Evolutionary conservation across 345 rosid genomes (phyloP), one percentile per base, ranked within the genome.

Genomic region (Mercurialis annua): DNA sequence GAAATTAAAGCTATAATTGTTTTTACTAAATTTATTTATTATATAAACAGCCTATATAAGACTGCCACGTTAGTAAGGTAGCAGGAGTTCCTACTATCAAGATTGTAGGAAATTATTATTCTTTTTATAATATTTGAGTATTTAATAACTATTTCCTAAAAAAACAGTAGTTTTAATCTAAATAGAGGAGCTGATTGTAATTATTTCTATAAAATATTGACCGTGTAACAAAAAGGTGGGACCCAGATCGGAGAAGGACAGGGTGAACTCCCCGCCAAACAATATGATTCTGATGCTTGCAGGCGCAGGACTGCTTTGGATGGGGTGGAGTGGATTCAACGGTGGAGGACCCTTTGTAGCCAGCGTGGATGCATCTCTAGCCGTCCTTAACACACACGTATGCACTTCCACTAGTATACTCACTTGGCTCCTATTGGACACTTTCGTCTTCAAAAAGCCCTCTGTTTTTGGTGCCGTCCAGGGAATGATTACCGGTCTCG

Each of bases 251-350:
- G 81, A 75, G 29, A 73, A 78, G 58, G 87, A 86, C 63, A 77
- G 81, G 40, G 77, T 69, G 42, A 65, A 44, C 47, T 76, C 30
- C 50, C 85, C 83, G 12, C 84, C 88, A 51, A 86, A 80, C 78
- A 77, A 80, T 66, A 48, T 80, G 16, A 69, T 83, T 10, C 60
- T 80, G 74, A 86, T 73, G 82, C 84, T 83, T 4, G 85, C 77
- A 0, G 88, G 86, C 4, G 86, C 85, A 8, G 88, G 85, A 10
- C 72, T 84, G n/a, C 73, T 86, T 2, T 82, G 88, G 86, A 75
- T 84, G 86, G 86, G 86, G 14, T 84, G 91, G 88, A 82, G 81
- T 1, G 88, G 88, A 44, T 82, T 84, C 83, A 81, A 86, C 66
- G 86, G 84, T 0, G 84, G 84, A 52, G 86, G 74, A 0, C 86